These are phyloP conservation scores for Beta vulgaris DNA, from an alignment of 148 eudicot species.

Conservation along the genomic window DNA sequence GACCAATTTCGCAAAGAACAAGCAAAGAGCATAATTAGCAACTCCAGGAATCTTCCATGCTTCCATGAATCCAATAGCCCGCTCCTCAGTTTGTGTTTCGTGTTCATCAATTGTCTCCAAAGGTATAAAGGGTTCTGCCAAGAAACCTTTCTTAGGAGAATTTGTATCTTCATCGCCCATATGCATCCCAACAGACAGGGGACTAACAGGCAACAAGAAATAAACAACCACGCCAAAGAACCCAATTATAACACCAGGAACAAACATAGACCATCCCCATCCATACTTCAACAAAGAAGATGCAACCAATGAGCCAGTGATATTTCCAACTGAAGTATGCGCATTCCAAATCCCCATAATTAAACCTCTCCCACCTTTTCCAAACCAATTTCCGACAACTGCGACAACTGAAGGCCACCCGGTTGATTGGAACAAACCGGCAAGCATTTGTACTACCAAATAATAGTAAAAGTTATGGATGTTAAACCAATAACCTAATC, in stretches of 20 bases:
- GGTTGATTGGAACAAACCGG: constrained; percentile 84
- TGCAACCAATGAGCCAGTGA: constrained; percentile 75
- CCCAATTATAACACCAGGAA: constrained; percentile 62
- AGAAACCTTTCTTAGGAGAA: constrained; percentile 41
- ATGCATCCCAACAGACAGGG: constrained; percentile 62
- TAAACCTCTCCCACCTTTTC: constrained; percentile 79
- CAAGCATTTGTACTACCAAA: constrained; percentile 72
- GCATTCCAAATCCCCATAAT: constrained; percentile 95
- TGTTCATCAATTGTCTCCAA: constrained; percentile 9
- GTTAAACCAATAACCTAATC: constrained; percentile 76
- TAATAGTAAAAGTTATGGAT: constrained; percentile 75
- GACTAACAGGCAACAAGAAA: constrained; percentile 64
- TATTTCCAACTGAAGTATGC: constrained; percentile 85
- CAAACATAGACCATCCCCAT: constrained; percentile 96
- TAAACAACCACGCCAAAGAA: constrained; percentile 59
- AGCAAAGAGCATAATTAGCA: constrained; percentile 83
- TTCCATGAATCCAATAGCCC: constrained; percentile 65
- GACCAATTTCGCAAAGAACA: constrained; percentile 87
- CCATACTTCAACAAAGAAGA: constrained; percentile 74
- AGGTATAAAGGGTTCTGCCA: constrained; percentile 41
- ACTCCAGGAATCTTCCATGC: constrained; percentile 97
- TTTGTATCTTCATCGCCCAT: constrained; percentile 43
- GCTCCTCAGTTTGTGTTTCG: constrained; percentile 22
- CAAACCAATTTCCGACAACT: constrained; percentile 92
- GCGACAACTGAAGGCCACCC: constrained; percentile 98